Evolutionary conservation across 179 eudicot species (phyloP), one percentile per base, ranked within the genome.

Genomic region (Camellia oleifera): DNA sequence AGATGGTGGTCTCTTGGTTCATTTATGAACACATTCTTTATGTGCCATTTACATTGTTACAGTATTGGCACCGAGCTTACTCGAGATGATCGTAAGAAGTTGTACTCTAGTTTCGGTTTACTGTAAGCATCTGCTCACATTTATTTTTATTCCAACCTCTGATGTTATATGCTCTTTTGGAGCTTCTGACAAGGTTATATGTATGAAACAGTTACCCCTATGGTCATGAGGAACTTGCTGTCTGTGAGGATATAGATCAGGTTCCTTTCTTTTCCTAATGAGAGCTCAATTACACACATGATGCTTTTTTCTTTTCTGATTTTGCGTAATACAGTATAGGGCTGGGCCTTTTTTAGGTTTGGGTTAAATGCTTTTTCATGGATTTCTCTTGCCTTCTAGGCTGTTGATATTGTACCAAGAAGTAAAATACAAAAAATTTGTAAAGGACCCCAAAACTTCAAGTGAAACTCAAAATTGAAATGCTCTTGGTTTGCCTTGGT

Each of bases 1-100:
- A 57, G 60, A 67, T 12, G 50, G 54, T 54, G 5, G 50, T 77
- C 73, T 8, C 13, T 81, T 81, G 45, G 68, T 57, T 56, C n/a
- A 57, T 32, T 46, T 54, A 20, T 20, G 72, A 44, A 72, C 63
- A 20, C 4, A 13, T 76, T 18, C 5, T 58, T 73, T 71, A 23
- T 44, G 40, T 44, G 57, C 73, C 75, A 54, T 52, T 52, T 72
- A 23, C 50, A 48, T 63, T 54, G 75, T 61, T 65, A 80, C 92
- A 95, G 99, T 84, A 94, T 95, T 82, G 98, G 99, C 74, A 95
- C 99, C 56, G 99, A 95, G 88, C 98, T 95, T 71, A 95, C 99
- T 50, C 90, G 99, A 69, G 99, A 95, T 80, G 99, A 95, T 71
- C 94, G 98, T 20, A 91, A 84, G 90, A 95, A 93, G 88, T 78